Conservation (phyloP, 192 early-diverging fungal species). For the Phlyctochytrium arcticum region DNA sequence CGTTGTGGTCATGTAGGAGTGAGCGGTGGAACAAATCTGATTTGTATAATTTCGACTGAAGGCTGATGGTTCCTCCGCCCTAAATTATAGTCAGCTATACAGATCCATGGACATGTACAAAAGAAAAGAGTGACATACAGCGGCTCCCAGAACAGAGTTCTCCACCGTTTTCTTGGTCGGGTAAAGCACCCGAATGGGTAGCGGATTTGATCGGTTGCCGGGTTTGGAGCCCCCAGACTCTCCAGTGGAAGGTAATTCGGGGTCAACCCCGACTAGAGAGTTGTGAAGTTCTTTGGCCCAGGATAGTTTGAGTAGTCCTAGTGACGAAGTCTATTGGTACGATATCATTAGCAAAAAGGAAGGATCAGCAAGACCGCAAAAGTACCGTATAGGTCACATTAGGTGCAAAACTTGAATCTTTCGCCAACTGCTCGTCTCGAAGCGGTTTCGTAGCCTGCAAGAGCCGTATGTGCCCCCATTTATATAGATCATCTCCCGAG, state of each 20-base stretch:
- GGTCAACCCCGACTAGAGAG: background rate
- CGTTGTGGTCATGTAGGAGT: slow-evolving; percentile 15
- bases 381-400: background rate
- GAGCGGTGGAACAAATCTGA: background rate
- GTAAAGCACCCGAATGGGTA: slow-evolving; percentile 18
- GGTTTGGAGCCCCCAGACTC: too few species aligned
- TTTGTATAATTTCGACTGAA: slow-evolving; percentile 5
- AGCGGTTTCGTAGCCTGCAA: background rate
- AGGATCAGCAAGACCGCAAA: background rate
- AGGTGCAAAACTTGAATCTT: slow-evolving; percentile 1
- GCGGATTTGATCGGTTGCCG: too few species aligned
- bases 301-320: background rate
- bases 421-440: background rate
- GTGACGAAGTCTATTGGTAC: background rate
- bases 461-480: slow-evolving; percentile 1
- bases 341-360: background rate
- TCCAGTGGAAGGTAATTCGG: background rate
- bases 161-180: slow-evolving; percentile 23
- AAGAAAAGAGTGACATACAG: slow-evolving; percentile 3
- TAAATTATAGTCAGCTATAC: background rate
- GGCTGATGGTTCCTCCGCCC: slow-evolving; percentile 31
- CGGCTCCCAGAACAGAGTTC: slow-evolving; percentile 6
- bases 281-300: background rate
- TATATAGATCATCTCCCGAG: background rate
- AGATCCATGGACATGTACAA: background rate